These are phyloP conservation scores for Cladophialophora exuberans DNA, from an alignment of 2,329 filamentous ascomycete genomes.

Conservation along the genomic window DNA sequence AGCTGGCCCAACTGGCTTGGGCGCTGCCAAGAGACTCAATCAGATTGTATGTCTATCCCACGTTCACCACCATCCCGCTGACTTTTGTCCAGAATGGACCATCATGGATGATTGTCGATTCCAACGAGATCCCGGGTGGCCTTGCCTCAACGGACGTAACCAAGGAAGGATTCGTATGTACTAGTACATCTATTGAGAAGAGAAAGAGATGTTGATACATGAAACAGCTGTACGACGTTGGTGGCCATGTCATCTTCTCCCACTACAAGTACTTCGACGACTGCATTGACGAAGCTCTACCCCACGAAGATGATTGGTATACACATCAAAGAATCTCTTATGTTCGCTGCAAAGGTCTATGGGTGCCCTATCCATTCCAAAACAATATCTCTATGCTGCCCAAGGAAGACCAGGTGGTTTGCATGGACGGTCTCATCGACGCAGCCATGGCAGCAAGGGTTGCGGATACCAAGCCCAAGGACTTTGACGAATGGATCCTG, in stretches of 20 bases:
- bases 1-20: slow-evolving; percentile 94
- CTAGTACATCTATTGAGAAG: background rate
- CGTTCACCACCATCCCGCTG: slow-evolving; percentile 7
- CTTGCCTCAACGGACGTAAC: slow-evolving; percentile 94
- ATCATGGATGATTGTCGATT: slow-evolving; percentile 95
- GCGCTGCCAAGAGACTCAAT: slow-evolving; percentile 96
- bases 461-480: slow-evolving; percentile 85
- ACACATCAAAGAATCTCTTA: slow-evolving; percentile 98
- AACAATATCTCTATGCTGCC: slow-evolving; percentile 99
- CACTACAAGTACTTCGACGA: slow-evolving; percentile 99
- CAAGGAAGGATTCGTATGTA: slow-evolving; percentile 64
- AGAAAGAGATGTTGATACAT: slow-evolving; percentile 1
- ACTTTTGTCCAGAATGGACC: slow-evolving; percentile 69
- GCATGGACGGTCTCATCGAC: slow-evolving; percentile 95
- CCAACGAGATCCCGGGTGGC: slow-evolving; percentile 88
- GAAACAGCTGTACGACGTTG: slow-evolving; percentile 90
- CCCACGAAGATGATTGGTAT: slow-evolving; percentile 93
- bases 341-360: slow-evolving; percentile 92
- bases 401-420: slow-evolving; percentile 94
- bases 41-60: slow-evolving; percentile 73
- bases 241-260: slow-evolving; percentile 97
- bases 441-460: slow-evolving; percentile 85
- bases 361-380: slow-evolving; percentile 99
- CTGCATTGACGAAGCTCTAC: slow-evolving; percentile 94
- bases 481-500: slow-evolving; percentile 98